A percentile compares a stretch with the other conserved stretches of the same genome.
These are phyloP conservation scores for Diplodia sapinea DNA, from an alignment of 2,329 filamentous ascomycete genomes.

Conservation along the genomic window DNA sequence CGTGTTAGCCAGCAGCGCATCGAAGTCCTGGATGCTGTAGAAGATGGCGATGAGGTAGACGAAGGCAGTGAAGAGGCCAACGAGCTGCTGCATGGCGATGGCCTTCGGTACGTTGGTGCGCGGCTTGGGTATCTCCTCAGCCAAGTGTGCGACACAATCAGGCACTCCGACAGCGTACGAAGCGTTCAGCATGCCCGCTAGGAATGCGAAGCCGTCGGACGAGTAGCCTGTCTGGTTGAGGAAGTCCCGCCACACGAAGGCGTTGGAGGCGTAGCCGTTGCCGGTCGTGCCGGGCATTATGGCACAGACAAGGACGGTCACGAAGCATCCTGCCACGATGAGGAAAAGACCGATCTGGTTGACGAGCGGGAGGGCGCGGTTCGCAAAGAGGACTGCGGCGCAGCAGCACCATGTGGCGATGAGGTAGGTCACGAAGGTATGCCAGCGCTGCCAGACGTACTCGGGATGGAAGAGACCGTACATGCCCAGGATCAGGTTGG, in stretches of 20 bases:
- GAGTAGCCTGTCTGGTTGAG: constrained; percentile 54
- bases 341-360: constrained; percentile 62
- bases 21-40: constrained; percentile 65
- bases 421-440: constrained; percentile 58
- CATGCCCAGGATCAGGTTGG: constrained; percentile 56
- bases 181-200: constrained; percentile 71
- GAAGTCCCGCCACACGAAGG: constrained; percentile 56
- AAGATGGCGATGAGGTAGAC: constrained; percentile 52
- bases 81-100: constrained; percentile 47
- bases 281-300: constrained; percentile 59
- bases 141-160: constrained; percentile 67
- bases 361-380: constrained; percentile 58
- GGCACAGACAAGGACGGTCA: constrained; percentile 62
- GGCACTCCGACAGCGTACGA: constrained; percentile 71
- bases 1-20: constrained; percentile 58
- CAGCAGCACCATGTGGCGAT: constrained; percentile 56
- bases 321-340: constrained; percentile 59
- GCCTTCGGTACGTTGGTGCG: constrained; percentile 50
- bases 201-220: constrained; percentile 66
- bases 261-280: constrained; percentile 48
- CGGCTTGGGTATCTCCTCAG: constrained; percentile 54
- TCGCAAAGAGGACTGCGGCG: constrained; percentile 59
- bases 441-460: constrained; percentile 56
- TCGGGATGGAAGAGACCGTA: constrained; percentile 57
- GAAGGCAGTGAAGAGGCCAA: constrained; percentile 47